Base-by-base conservation (phyloP, 2,329 filamentous ascomycete species). In the Fusarium subglutinans region DNA sequence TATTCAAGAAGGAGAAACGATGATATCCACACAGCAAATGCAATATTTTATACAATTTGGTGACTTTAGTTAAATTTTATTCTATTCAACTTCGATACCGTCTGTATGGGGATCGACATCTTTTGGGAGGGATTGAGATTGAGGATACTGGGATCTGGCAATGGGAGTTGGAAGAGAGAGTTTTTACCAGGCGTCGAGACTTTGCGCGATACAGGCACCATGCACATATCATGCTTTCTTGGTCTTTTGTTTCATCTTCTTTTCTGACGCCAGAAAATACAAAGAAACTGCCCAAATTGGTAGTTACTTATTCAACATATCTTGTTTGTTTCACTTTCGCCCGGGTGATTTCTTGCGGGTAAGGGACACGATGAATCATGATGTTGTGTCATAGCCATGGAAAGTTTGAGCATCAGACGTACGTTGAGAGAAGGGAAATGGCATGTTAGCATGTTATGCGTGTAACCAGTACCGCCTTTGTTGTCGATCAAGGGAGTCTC, bases 101-200 rank as follows among this genome's bases (percentile, higher is more conserved):
- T 45, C 37, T 38, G 37, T 15, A 38, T 43, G 59, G 70, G 74
- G 59, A 55, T 69, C 60, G 62, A 51, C 51, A 60, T 62, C 70
- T 51, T 55, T 75, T 76, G 64, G 69, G 71, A 65, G 64, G 77
- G 75, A 63, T 67, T 60, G 69, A 69, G 73, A 68, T 70, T 54
- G 55, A 70, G 67, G 68, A 72, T 58, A 69, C 59, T 72, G 76
- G 73, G 72, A 76, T 79, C 66, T 76, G 74, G 76, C 65, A 76
- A 74, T 69, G 65, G 78, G 78, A 80, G 78, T 80, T 80, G 76
- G 76, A 76, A 78, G 78, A 80, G 68, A 76, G 65, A 75, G 58
- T 73, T 72, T 40, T 70, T 64, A 72, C 66, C 51, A 61, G 77
- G 78, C 78, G 78, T 78, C 75, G 69, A 74, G 61, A 69, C 66